These are phyloP conservation scores for Ceratocystis cubensis DNA, from an alignment of 2,329 filamentous ascomycete genomes.

Conservation along the genomic window DNA sequence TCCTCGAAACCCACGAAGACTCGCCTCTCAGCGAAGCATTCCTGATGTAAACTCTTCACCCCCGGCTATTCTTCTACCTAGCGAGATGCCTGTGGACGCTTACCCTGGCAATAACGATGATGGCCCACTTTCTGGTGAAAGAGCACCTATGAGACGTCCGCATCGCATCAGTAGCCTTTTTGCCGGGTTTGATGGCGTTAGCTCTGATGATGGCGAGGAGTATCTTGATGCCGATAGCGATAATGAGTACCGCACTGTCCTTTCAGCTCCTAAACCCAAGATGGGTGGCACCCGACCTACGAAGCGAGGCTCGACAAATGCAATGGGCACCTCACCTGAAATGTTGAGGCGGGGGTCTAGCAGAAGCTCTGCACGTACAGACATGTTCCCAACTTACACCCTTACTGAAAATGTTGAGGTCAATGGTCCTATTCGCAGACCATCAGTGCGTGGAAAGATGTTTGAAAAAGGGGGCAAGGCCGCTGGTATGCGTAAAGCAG, in stretches of 20 bases:
- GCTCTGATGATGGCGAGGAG: conserved; percentile 53
- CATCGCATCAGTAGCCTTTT: conserved; percentile 75
- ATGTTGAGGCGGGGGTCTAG: conserved; percentile 24
- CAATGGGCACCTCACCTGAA: conserved; percentile 33
- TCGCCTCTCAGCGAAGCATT: conserved; percentile 36
- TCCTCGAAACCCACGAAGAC: conserved; percentile 47
- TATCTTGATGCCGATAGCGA: conserved; percentile 53
- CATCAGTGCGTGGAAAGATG: conserved; percentile 24
- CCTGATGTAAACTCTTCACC: conserved; percentile 42
- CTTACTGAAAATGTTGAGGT: conserved; percentile 26
- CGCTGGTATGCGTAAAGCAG: conserved; percentile 60
- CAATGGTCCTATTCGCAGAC: conserved; percentile 25
- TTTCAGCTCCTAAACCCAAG: conserved; percentile 44
- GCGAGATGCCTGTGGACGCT: conserved; percentile 43
- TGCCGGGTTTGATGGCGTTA: conserved; percentile 64
- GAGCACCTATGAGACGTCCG: conserved; percentile 50
- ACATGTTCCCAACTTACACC: conserved; percentile 36
- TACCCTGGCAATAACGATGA: conserved; percentile 75
- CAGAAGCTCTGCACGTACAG: conserved; percentile 31
- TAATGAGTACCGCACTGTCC: conserved; percentile 52
- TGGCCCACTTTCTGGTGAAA: conserved; percentile 52
- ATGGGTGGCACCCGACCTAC: conserved; percentile 27
- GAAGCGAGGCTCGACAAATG: conserved; percentile 34
- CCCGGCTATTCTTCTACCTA: conserved; percentile 26
- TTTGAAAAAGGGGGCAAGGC: conserved; percentile 30